phyloP scores from a whole-genome alignment of 495 filamentous ascomycete genomes.

The Darksidea phi region DNA sequence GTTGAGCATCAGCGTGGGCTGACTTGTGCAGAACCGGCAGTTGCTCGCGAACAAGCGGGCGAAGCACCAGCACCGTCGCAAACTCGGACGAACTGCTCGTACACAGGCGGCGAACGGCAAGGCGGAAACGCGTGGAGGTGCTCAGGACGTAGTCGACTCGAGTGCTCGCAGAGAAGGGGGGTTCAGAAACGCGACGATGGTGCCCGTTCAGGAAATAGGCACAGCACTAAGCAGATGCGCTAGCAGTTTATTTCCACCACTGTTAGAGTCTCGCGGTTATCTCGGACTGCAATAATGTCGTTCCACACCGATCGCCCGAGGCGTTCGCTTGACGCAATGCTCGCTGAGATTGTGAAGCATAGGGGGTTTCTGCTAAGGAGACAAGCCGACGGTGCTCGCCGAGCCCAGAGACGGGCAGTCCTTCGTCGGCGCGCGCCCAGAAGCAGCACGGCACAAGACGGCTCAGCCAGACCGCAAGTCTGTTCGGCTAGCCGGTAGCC shows the following conservation, averaged over 20 bases:
- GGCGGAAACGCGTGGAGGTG: no score
- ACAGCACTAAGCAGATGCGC: background rate
- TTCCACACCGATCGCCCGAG: background rate
- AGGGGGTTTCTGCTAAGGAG: slow-evolving; percentile 27
- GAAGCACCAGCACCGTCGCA: background rate
- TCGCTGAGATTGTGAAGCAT: slow-evolving; percentile 16
- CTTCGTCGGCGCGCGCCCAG: background rate
- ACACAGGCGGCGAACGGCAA: background rate
- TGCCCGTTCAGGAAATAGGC: background rate
- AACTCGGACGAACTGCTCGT: background rate
- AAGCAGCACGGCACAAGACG: background rate
- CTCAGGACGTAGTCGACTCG: no score
- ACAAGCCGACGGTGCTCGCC: background rate
- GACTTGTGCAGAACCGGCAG: slow-evolving; percentile 24
- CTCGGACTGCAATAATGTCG: background rate
- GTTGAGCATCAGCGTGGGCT: slow-evolving; percentile 12
- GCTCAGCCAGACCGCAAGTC: background rate
- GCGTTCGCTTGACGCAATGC: background rate
- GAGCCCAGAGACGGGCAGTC: background rate
- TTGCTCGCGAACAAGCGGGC: background rate
- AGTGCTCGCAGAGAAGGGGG: no score
- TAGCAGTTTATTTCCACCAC: background rate
- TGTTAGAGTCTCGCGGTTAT: background rate
- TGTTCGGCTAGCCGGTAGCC: slow-evolving; percentile 5
- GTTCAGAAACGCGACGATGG: background rate